Evolutionary conservation across 2,329 filamentous ascomycete species (phyloP), one percentile per base, ranked within the genome.

Genomic region (Ambrosiella cleistominuta): DNA sequence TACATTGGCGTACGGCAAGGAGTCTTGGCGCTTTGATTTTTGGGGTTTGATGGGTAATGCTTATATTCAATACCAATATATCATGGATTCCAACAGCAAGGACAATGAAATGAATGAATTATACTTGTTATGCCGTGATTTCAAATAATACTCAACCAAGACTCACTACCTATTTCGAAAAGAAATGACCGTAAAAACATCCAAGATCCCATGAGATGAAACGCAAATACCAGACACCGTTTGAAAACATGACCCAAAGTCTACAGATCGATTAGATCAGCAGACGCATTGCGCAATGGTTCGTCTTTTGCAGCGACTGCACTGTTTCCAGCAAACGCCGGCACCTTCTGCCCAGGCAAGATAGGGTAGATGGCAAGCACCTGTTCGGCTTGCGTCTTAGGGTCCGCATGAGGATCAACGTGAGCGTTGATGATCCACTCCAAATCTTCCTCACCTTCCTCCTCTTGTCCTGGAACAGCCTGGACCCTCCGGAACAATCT

Each of bases 351-450:
- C 38, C 88, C 90, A 44, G 81, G 80, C 35, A 97, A 67, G 61
- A 98, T 86, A 1, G 93, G 88, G 56, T 88, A 86, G 60, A 97
- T 89, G 27, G 85, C 77, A 64, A 94, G 75, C 58, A 97, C 89
- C 68, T 97, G 91, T 66, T 94, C 78, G 4, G 80, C 77, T 66
- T 88, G 83, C 63, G 27, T 19, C 6, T 56, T 50, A 13, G 55
- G 85, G 77, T 63, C 85, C 73, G 0, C 87, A 80, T 3, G 70
- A 67, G 49, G n/a, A 37, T 60, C 95, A 89, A 98, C 79, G 58
- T 83, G 76, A 1, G 90, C 85, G 68, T 91, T 85, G 66, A 98
- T 86, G 66, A 97, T 90, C 88, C 88, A 98, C 70, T 97, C 93
- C 37, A 98, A 73, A 63, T 87, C 88, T 67, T 94, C 88, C 68